Evolutionary conservation across 345 rosid genomes (phyloP).

Genomic region (Eucalyptus polybractea): DNA sequence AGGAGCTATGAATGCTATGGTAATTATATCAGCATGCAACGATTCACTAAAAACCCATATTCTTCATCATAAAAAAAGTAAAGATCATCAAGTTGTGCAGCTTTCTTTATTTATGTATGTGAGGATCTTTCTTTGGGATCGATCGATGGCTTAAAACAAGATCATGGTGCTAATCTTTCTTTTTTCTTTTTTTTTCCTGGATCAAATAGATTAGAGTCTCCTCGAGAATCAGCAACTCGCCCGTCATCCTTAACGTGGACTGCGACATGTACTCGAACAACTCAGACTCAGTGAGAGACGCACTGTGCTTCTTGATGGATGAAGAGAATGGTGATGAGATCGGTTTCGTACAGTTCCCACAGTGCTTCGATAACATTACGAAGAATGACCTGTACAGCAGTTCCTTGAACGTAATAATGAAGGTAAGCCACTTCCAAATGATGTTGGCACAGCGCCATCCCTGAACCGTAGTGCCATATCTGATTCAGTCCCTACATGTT

Average conservation of each 20-base stretch:
- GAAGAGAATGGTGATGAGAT: constrained; percentile 17
- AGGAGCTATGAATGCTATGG: constrained; percentile 43
- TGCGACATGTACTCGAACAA: constrained; percentile 44
- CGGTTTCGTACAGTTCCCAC: constrained; percentile 28
- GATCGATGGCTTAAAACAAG: background rate
- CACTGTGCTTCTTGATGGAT: constrained; percentile 40
- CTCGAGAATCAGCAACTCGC: constrained; percentile 25
- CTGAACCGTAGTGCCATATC: background rate
- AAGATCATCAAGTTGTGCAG: too few species aligned
- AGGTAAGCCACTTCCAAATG: background rate
- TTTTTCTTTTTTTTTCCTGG: background rate
- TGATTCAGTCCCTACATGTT: background rate
- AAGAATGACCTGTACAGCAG: constrained; percentile 16
- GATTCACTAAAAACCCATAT: background rate
- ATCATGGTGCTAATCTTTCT: background rate
- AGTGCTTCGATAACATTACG: constrained; percentile 10
- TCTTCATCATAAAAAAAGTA: background rate
- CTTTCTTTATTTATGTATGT: background rate
- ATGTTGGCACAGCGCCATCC: background rate
- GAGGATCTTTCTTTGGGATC: background rate
- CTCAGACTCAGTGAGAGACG: constrained; percentile 17
- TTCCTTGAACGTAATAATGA: background rate
- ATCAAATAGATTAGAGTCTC: constrained; percentile 34
- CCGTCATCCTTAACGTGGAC: constrained; percentile 21
- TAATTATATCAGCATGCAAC: background rate